A percentile compares a stretch with the other conserved stretches of the same genome.
These are phyloP conservation scores for Beauveria pseudobassiana DNA, from an alignment of 2,329 filamentous ascomycete species.

Conservation along the genomic window DNA sequence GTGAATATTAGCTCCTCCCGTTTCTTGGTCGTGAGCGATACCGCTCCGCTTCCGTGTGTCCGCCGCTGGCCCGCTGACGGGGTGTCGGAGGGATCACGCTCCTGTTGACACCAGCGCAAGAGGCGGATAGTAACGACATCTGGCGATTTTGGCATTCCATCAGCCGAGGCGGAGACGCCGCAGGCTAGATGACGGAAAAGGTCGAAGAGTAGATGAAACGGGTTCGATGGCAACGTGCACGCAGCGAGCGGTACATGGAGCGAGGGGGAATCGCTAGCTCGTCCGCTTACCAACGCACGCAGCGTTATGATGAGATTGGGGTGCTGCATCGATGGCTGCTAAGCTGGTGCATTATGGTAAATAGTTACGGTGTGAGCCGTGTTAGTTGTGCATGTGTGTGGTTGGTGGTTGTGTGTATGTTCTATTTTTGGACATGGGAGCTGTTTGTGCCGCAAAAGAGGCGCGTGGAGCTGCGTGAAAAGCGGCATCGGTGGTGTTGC, in stretches of 20 bases:
- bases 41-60: background rate
- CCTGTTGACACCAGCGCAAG: no score
- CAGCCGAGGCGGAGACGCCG: slow-evolving; percentile 7
- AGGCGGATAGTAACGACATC: background rate
- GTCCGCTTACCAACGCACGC: no score
- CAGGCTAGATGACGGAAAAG: background rate
- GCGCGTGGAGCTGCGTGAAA: background rate
- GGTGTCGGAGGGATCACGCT: no score
- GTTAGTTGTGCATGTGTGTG: background rate
- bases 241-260: background rate
- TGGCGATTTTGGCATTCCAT: background rate
- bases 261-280: no score
- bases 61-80: no score
- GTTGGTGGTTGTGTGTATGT: background rate
- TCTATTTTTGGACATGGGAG: background rate
- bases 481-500: background rate
- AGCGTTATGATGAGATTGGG: no score
- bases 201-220: background rate
- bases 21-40: background rate
- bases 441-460: background rate
- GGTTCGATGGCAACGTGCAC: background rate
- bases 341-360: background rate
- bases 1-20: background rate
- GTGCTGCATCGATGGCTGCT: no score
- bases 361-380: background rate